These are phyloP conservation scores for Hypericum androsaemum DNA, from an alignment of 345 rosid genomes.

Conservation along the genomic window DNA sequence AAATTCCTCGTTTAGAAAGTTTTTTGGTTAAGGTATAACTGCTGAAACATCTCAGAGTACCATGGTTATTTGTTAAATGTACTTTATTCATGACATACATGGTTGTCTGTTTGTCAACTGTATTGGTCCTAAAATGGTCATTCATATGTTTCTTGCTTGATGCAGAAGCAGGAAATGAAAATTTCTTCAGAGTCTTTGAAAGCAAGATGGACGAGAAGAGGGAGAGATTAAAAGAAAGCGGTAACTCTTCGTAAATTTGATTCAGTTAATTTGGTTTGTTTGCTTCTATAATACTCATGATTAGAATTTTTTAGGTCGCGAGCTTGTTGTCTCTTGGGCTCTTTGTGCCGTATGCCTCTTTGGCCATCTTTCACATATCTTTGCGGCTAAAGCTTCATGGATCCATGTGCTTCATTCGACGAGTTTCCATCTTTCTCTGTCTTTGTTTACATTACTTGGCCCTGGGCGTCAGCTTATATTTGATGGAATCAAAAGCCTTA, in stretches of 20 bases:
- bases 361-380: conserved; percentile 79
- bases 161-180: conserved; percentile 56
- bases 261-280: background rate
- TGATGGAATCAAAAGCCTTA: conserved; percentile 74
- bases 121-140: background rate
- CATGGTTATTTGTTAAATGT: background rate
- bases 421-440: conserved; percentile 77
- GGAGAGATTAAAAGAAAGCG: conserved; percentile 68
- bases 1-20: too few species aligned
- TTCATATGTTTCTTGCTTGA: conserved; percentile 16
- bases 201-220: conserved; percentile 73
- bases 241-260: conserved; percentile 22
- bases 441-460: conserved; percentile 80
- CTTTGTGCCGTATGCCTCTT: conserved; percentile 92
- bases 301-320: conserved; percentile 40
- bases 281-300: too few species aligned
- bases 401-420: conserved; percentile 75
- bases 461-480: conserved; percentile 84
- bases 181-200: conserved; percentile 70
- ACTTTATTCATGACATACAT: background rate
- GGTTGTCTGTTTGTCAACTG: conserved; percentile 5
- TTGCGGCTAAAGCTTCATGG: conserved; percentile 67
- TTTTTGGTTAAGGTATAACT: too few species aligned
- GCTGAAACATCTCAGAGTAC: too few species aligned
- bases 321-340: conserved; percentile 95